Conservation (phyloP, 805 yeast genomes). For the Yamadazyma tumulicola region DNA sequence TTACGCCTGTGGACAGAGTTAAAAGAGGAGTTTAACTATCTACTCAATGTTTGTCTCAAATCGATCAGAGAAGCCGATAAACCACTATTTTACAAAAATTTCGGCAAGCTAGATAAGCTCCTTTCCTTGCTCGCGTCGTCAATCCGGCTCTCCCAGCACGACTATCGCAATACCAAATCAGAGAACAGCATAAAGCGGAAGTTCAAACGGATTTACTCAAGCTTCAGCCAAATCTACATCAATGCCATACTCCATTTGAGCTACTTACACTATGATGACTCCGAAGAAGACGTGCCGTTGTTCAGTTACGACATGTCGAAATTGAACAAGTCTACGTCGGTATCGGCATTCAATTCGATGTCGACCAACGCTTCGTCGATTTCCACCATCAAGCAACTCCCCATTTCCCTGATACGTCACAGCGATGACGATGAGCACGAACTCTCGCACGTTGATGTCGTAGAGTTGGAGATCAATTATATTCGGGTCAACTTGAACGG, state of each 20-base stretch:
- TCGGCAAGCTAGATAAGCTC: constrained; percentile 51
- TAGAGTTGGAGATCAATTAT: constrained; percentile 36
- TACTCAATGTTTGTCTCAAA: constrained; percentile 46
- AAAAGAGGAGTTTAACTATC: constrained; percentile 43
- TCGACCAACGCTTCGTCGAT: constrained; percentile 16
- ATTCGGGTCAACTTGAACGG: constrained; percentile 31
- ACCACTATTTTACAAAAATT: constrained; percentile 50
- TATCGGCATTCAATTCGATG: constrained; percentile 8
- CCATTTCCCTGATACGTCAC: constrained; percentile 9
- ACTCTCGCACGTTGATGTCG: constrained; percentile 23
- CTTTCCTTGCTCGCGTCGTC: constrained; percentile 52
- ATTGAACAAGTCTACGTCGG: constrained; percentile 19
- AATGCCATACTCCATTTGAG: constrained; percentile 61
- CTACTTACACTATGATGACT: constrained; percentile 31
- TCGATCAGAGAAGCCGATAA: constrained; percentile 51
- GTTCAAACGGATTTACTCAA: constrained; percentile 49
- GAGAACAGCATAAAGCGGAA: constrained; percentile 46
- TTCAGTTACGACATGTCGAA: constrained; percentile 28
- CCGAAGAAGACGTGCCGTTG: constrained; percentile 21
- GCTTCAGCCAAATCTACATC: constrained; percentile 61
- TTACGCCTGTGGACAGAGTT: constrained; percentile 58
- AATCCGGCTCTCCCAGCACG: constrained; percentile 51
- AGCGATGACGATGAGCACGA: constrained; percentile 21
- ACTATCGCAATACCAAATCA: constrained; percentile 44
- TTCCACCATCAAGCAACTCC: constrained; percentile 17